Evolutionary conservation across 768 basidiomycete genomes (phyloP).

Genomic region (Scleroderma citrinum): DNA sequence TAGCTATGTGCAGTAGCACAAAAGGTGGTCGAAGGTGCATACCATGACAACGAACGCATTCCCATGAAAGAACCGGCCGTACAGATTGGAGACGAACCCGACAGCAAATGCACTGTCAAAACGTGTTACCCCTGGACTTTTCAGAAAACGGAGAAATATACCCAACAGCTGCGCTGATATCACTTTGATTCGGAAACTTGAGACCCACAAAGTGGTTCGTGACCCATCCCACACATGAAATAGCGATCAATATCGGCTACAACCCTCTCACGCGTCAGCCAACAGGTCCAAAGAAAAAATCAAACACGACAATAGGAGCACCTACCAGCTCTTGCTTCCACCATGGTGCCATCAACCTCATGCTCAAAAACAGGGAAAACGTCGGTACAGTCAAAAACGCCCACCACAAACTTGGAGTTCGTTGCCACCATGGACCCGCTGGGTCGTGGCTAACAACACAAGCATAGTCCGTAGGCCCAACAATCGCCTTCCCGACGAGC

Average conservation of each 20-base stretch:
- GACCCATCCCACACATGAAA: conserved; percentile 70
- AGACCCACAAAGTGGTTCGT: conserved; percentile 61
- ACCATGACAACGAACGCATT: conserved; percentile 83
- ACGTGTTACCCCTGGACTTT: not conserved
- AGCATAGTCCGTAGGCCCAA: conserved; percentile 51
- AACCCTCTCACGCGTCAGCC: not conserved
- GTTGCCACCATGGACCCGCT: conserved; percentile 66
- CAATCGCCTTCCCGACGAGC: conserved; percentile 42
- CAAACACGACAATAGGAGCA: conserved; percentile 1
- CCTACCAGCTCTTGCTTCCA: conserved; percentile 51
- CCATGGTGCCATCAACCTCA: conserved; percentile 60
- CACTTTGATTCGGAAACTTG: conserved; percentile 60
- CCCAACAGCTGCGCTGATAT: conserved; percentile 77
- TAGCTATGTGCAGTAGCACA: not conserved
- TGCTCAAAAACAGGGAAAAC: conserved; percentile 59
- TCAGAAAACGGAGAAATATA: conserved; percentile 19
- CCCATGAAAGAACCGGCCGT: conserved; percentile 65
- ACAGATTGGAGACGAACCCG: conserved; percentile 72
- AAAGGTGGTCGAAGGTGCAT: conserved; percentile 10
- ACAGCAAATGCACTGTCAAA: conserved; percentile 64
- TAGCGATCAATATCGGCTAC: conserved; percentile 47
- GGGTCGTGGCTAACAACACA: conserved; percentile 54
- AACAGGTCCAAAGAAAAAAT: not conserved
- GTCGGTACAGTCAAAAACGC: conserved; percentile 70
- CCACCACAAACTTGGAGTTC: conserved; percentile 67